Evolutionary conservation across 352 stramenopile species (phyloP).

Genomic region (Globisporangium megalacanthum): DNA sequence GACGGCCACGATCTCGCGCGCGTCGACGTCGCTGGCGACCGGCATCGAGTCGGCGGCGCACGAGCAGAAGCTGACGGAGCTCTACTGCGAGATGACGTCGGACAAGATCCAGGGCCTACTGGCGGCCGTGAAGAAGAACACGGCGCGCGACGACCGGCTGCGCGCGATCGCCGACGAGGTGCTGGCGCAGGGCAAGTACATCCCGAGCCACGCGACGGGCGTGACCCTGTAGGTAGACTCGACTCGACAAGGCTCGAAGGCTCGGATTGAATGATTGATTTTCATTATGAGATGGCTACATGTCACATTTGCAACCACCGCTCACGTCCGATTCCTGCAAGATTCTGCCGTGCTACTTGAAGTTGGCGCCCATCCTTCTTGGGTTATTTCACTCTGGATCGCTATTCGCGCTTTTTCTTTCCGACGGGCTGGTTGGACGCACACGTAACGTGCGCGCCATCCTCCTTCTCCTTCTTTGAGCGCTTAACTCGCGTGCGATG

Average conservation of each 20-base stretch:
- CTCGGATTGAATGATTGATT: too few relatives aligned
- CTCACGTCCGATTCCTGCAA: too few relatives aligned
- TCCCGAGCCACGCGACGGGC: conserved; percentile 68
- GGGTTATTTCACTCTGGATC: too few relatives aligned
- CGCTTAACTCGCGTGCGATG: background rate
- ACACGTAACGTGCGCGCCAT: background rate
- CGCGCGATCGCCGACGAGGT: conserved; percentile 75
- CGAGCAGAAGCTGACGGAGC: conserved; percentile 71
- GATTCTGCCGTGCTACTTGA: too few relatives aligned
- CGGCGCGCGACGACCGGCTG: conserved; percentile 64
- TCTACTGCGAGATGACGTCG: conserved; percentile 74
- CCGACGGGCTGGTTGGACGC: background rate
- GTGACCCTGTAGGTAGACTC: conserved; percentile 41
- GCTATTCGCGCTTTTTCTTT: background rate
- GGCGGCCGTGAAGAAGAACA: conserved; percentile 45
- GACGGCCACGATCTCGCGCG: conserved; percentile 83
- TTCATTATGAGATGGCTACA: too few relatives aligned
- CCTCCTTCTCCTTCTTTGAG: background rate
- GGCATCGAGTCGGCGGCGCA: conserved; percentile 57
- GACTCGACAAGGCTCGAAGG: too few relatives aligned
- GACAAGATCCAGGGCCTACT: conserved; percentile 66
- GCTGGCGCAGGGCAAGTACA: conserved; percentile 69
- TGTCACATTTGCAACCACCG: too few relatives aligned
- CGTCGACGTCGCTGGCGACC: conserved; percentile 47
- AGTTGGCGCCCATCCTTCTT: too few relatives aligned